These are phyloP conservation scores for Lizanozyma gosingica DNA, from an alignment of 1,139 yeast genomes.

Conservation along the genomic window DNA sequence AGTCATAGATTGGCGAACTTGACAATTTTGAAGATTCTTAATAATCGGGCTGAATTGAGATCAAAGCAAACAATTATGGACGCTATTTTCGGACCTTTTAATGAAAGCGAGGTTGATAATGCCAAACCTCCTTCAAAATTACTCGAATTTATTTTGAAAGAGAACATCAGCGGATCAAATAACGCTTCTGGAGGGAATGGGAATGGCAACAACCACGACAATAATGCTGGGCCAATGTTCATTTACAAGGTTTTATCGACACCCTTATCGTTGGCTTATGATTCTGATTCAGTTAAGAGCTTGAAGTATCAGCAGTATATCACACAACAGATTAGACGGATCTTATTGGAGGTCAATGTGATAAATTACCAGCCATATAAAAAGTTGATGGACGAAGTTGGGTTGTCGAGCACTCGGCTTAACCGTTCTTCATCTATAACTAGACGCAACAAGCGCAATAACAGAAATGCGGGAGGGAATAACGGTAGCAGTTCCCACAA, in stretches of 20 bases:
- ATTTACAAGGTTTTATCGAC: slow-evolving; percentile 69
- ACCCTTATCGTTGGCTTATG: slow-evolving; percentile 39
- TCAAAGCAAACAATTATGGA: slow-evolving; percentile 58
- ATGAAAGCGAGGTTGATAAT: slow-evolving; percentile 13
- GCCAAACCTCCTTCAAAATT: slow-evolving; percentile 19
- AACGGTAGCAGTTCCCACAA: no score
- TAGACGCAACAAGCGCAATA: slow-evolving; percentile 11
- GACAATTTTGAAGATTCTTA: slow-evolving; percentile 72
- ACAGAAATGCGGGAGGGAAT: slow-evolving; percentile 13
- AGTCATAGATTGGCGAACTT: slow-evolving; percentile 82
- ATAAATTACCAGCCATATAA: slow-evolving; percentile 64
- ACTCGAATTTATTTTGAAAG: slow-evolving; percentile 11
- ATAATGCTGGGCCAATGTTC: slow-evolving; percentile 76
- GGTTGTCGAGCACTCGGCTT: slow-evolving; percentile 41
- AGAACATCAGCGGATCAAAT: neutral
- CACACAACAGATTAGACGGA: slow-evolving; percentile 49
- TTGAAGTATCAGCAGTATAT: slow-evolving; percentile 50
- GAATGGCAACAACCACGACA: slow-evolving; percentile 40
- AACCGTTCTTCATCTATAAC: slow-evolving; percentile 19
- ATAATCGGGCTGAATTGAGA: slow-evolving; percentile 53
- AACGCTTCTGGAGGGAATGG: slow-evolving; percentile 2
- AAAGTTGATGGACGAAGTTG: slow-evolving; percentile 88
- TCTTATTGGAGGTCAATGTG: slow-evolving; percentile 50
- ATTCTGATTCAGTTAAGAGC: slow-evolving; percentile 11
- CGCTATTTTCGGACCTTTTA: slow-evolving; percentile 50